Percentiles rank a stretch among this genome's conserved stretches.
phyloP scores from a whole-genome alignment of 1,139 yeast genomes.

The Hyphopichia khmerensis region DNA sequence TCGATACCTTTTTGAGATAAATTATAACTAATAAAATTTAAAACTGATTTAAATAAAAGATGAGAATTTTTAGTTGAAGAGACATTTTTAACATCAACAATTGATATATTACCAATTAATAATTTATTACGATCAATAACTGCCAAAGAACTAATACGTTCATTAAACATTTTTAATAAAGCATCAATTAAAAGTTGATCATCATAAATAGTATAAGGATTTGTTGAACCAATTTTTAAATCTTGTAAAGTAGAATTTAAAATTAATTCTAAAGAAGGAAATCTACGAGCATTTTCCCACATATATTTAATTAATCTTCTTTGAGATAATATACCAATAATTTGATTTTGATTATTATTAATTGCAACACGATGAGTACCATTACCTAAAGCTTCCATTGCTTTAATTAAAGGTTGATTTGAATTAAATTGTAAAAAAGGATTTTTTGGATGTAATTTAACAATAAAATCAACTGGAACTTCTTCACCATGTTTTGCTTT shows the following conservation, averaged over 20 bases:
- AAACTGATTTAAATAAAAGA: constrained; percentile 74
- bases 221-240: constrained; percentile 65
- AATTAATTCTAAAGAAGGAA: constrained; percentile 74
- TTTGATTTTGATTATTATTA: constrained; percentile 40
- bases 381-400: constrained; percentile 80
- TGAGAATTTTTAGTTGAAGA: constrained; percentile 84
- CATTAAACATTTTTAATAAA: constrained; percentile 76
- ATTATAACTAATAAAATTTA: constrained; percentile 84
- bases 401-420: constrained; percentile 64
- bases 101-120: constrained; percentile 86
- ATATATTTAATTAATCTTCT: constrained; percentile 77
- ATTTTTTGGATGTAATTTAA: constrained; percentile 78
- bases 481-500: constrained; percentile 64
- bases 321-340: constrained; percentile 84
- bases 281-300: constrained; percentile 90
- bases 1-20: constrained; percentile 85
- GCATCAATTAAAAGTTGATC: constrained; percentile 89
- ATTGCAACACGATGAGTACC: constrained; percentile 95
- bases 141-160: constrained; percentile 86
- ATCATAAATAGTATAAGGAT: constrained; percentile 77
- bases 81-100: constrained; percentile 87
- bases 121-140: constrained; percentile 81
- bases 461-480: constrained; percentile 79
- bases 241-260: constrained; percentile 67
- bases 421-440: constrained; percentile 79